These are phyloP conservation scores for Seminavis robusta DNA, from an alignment of 108 stramenopile species.

Conservation along the genomic window DNA sequence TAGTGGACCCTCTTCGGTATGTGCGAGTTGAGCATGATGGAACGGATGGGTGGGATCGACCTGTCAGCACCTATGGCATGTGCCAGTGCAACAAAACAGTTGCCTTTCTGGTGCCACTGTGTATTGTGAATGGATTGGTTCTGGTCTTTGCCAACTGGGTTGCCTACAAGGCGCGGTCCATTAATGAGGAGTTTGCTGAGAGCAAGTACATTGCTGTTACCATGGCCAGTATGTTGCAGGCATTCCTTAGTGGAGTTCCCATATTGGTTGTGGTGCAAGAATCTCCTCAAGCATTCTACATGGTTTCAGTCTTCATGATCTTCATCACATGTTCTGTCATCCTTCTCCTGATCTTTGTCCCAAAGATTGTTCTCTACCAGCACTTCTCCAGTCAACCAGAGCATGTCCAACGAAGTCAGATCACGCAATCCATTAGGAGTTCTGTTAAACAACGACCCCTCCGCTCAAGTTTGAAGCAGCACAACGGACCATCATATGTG, in stretches of 20 bases:
- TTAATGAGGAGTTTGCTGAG: conserved; percentile 32
- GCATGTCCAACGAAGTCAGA: too few relatives aligned
- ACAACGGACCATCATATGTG: too few relatives aligned
- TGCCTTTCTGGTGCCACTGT: neutral
- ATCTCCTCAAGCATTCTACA: conserved; percentile 18
- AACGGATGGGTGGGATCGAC: conserved; percentile 12
- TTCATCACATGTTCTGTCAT: conserved; percentile 15
- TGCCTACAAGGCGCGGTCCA: conserved; percentile 28
- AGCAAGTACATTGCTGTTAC: conserved; percentile 24
- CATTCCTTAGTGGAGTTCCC: conserved; percentile 27
- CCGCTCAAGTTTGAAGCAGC: too few relatives aligned
- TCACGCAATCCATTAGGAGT: too few relatives aligned
- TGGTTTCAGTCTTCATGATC: conserved; percentile 14
- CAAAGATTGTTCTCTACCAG: conserved; percentile 41
- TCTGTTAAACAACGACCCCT: too few relatives aligned
- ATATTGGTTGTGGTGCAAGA: conserved; percentile 18
- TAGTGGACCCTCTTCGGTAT: conserved; percentile 22
- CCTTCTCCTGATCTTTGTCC: conserved; percentile 34
- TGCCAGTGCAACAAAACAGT: conserved; percentile 1
- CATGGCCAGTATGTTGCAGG: conserved; percentile 26
- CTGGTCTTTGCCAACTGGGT: conserved; percentile 32
- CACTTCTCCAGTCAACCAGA: too few relatives aligned
- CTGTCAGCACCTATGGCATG: conserved; percentile 11
- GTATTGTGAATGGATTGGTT: conserved; percentile 14
- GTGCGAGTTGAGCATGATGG: conserved; percentile 6